These are phyloP conservation scores for Collybia sp. DNA, from an alignment of 768 basidiomycete species.

Conservation along the genomic window DNA sequence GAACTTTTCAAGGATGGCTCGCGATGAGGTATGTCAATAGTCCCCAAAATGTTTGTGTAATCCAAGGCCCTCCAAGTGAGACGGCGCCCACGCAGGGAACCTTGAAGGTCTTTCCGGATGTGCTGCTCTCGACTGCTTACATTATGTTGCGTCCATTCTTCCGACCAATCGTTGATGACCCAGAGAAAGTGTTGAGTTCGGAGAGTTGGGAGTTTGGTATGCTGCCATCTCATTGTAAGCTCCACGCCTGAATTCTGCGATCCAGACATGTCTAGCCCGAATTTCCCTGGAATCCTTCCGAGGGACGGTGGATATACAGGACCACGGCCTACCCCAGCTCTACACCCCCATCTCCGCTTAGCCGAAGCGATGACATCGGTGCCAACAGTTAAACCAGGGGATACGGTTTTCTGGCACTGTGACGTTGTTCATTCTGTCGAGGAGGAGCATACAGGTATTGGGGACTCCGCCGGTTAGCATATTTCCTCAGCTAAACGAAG, in stretches of 20 bases:
- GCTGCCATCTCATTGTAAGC: not conserved
- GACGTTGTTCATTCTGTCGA: conserved; percentile 49
- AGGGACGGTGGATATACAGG: conserved; percentile 33
- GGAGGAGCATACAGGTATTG: conserved; percentile 44
- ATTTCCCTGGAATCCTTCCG: conserved; percentile 48
- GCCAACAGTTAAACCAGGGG: conserved; percentile 69
- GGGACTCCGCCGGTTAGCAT: conserved; percentile 49
- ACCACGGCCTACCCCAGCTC: conserved; percentile 44
- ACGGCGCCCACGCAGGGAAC: conserved; percentile 70
- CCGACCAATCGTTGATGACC: conserved; percentile 35
- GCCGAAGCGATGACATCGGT: conserved; percentile 64
- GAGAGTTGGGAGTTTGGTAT: conserved; percentile 52
- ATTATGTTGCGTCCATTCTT: conserved; percentile 77
- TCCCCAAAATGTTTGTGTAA: not conserved
- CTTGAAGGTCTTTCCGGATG: conserved; percentile 62
- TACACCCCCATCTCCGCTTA: conserved; percentile 67
- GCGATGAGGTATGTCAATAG: conserved; percentile 46
- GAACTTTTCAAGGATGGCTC: conserved; percentile 78
- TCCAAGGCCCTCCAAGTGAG: conserved; percentile 30
- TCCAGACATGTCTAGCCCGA: conserved; percentile 39
- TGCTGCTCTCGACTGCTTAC: conserved; percentile 66
- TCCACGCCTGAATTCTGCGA: not conserved
- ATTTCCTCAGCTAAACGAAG: too few species aligned
- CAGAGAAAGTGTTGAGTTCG: conserved; percentile 36
- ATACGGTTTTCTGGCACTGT: conserved; percentile 78